Evolutionary conservation across 2,329 filamentous ascomycete genomes (phyloP).

Genomic region (Phaeosphaeria sp.): DNA sequence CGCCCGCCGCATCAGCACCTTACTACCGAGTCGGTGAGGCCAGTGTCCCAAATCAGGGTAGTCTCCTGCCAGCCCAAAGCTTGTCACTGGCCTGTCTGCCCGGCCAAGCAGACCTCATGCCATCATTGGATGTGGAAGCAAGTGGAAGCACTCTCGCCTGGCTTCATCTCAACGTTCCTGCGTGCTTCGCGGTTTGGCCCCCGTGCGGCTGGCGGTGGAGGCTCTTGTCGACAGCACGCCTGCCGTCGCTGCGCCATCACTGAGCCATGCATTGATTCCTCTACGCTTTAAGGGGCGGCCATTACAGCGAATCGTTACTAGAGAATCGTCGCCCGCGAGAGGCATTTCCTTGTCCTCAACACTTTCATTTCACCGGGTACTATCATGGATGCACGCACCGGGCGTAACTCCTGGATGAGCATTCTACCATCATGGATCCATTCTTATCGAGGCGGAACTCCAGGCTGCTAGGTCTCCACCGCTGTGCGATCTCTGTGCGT

Average conservation of each 20-base stretch:
- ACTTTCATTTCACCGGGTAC: not conserved
- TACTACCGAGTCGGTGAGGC: conserved; percentile 33
- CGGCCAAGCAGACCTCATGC: not conserved
- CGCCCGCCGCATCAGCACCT: conserved; percentile 39
- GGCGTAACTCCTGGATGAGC: not conserved
- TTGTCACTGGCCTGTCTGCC: conserved; percentile 18
- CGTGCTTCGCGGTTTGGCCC: not conserved
- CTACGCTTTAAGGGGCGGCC: not conserved
- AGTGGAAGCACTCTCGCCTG: not conserved
- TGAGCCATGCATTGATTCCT: conserved; percentile 10
- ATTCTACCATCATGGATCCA: not conserved
- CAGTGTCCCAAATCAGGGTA: conserved; percentile 19
- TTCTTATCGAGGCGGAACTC: not conserved
- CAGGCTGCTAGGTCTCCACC: not conserved
- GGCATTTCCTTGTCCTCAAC: not conserved
- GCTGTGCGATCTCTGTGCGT: conserved; percentile 1
- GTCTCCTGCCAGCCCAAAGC: conserved; percentile 31
- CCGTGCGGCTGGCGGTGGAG: conserved; percentile 25
- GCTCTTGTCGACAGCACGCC: conserved; percentile 15
- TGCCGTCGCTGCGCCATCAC: conserved; percentile 26
- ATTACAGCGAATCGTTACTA: not conserved
- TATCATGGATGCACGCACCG: not conserved
- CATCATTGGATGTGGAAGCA: not conserved
- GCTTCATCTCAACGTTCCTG: not conserved
- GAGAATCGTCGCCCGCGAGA: not conserved